Conservation (phyloP, 331 rosid species). For the Rosa hybrid region DNA sequence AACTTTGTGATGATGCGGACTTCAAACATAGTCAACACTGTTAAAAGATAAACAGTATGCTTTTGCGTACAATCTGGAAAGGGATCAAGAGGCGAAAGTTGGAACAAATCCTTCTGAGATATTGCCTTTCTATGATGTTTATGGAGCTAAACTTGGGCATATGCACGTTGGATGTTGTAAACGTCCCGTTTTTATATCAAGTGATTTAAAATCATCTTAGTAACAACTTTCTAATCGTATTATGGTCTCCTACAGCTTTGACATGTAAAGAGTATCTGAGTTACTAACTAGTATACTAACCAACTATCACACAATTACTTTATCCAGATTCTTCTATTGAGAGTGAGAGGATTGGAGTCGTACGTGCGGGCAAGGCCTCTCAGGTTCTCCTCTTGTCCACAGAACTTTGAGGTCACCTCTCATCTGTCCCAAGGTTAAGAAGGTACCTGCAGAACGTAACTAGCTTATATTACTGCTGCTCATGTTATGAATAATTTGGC, state of each 20-base stretch:
- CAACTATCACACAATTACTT: constrained; percentile 21
- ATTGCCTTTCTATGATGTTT: background rate
- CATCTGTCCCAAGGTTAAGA: constrained; percentile 86
- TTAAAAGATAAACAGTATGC: background rate
- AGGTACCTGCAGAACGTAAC: constrained; percentile 59
- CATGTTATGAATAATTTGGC: background rate
- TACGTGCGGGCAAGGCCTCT: constrained; percentile 78
- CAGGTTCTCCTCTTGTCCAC: constrained; percentile 96
- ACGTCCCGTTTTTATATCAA: constrained; percentile 4
- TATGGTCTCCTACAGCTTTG: constrained; percentile 42
- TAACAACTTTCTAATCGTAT: constrained; percentile 33
- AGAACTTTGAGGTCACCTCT: constrained; percentile 86
- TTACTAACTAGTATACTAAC: constrained; percentile 36
- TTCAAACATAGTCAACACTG: background rate
- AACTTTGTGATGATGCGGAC: background rate
- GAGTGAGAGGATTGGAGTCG: constrained; percentile 47
- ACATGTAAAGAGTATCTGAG: constrained; percentile 22
- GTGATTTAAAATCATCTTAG: constrained; percentile 18
- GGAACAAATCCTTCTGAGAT: background rate
- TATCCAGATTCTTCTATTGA: constrained; percentile 45
- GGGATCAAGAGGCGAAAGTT: background rate
- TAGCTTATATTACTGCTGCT: constrained; percentile 11
- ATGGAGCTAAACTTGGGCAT: background rate
- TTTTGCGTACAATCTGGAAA: background rate
- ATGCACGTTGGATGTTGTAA: background rate